A percentile compares a stretch with the other conserved stretches of the same genome.
Evolutionary conservation across 208 protist species (phyloP).

Genomic region (Borovskyia barvae): DNA sequence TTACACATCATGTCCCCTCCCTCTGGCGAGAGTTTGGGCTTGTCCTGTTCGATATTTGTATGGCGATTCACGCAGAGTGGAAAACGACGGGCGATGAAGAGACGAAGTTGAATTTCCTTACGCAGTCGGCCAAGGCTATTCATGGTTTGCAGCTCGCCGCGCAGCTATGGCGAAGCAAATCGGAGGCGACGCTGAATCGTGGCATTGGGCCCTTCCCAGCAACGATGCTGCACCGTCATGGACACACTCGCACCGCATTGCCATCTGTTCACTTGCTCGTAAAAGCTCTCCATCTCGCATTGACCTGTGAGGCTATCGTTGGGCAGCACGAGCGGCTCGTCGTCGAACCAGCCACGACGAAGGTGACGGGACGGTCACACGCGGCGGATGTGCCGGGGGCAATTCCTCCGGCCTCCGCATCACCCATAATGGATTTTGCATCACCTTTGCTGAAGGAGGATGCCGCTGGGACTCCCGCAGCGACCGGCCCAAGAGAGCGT

Average conservation of each 20-base stretch:
- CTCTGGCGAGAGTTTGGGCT: slow-evolving; percentile 87
- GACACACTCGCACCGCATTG: slow-evolving; percentile 66
- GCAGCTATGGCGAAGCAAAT: slow-evolving; percentile 67
- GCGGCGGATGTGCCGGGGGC: neutral
- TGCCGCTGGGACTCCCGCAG: too few species aligned
- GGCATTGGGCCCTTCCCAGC: slow-evolving; percentile 73
- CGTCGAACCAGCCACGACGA: neutral
- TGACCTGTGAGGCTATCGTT: slow-evolving; percentile 44
- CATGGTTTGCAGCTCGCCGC: slow-evolving; percentile 72
- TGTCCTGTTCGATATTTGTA: slow-evolving; percentile 82
- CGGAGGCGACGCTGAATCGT: slow-evolving; percentile 34
- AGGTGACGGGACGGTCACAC: neutral
- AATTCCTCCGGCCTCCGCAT: neutral
- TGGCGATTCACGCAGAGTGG: slow-evolving; percentile 85
- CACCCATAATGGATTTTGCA: neutral
- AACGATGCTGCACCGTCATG: slow-evolving; percentile 46
- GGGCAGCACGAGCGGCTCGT: slow-evolving; percentile 12
- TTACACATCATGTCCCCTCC: slow-evolving; percentile 45
- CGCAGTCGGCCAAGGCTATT: slow-evolving; percentile 78
- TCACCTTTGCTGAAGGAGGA: too few species aligned
- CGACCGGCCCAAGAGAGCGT: too few species aligned
- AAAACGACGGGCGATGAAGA: slow-evolving; percentile 50
- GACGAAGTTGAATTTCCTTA: slow-evolving; percentile 77
- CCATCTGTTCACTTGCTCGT: slow-evolving; percentile 65
- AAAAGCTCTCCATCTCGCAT: slow-evolving; percentile 76